A percentile compares a stretch with the other conserved stretches of the same genome.
Evolutionary conservation across 331 rosid species (phyloP).

Genomic region (Rosa hybrid): DNA sequence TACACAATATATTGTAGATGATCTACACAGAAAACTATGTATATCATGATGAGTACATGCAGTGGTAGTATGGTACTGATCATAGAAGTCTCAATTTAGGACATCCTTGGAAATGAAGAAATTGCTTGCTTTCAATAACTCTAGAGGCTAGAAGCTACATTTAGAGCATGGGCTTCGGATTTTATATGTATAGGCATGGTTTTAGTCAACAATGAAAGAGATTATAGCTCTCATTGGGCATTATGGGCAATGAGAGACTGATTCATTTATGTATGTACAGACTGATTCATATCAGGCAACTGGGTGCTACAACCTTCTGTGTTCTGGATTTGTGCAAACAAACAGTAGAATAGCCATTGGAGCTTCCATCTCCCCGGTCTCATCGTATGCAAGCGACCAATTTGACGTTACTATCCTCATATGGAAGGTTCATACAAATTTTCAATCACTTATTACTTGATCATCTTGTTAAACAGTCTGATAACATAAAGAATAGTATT

Average conservation of each 20-base stretch:
- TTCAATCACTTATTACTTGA: background rate
- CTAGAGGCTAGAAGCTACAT: conserved; percentile 13
- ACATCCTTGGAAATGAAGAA: conserved; percentile 34
- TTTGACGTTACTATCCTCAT: conserved; percentile 81
- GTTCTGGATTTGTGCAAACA: conserved; percentile 89
- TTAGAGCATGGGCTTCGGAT: conserved; percentile 6
- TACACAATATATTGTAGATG: background rate
- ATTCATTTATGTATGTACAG: conserved; percentile 36
- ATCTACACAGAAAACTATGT: conserved; percentile 12
- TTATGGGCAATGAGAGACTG: conserved; percentile 3
- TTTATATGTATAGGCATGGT: background rate
- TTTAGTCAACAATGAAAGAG: conserved; percentile 14
- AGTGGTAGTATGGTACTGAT: background rate
- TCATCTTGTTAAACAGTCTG: background rate
- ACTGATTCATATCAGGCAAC: conserved; percentile 85
- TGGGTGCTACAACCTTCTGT: conserved; percentile 91
- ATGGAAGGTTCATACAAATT: conserved; percentile 69
- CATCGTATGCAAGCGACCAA: conserved; percentile 58
- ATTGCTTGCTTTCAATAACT: conserved; percentile 2
- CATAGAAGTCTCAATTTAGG: conserved; percentile 8
- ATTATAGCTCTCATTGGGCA: conserved; percentile 1
- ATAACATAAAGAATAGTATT: background rate
- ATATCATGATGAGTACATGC: background rate
- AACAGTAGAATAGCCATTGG: conserved; percentile 82
- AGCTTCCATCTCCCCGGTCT: conserved; percentile 91